These are phyloP conservation scores for Termitomyces sp. DNA, from an alignment of 768 basidiomycete species.

Conservation along the genomic window DNA sequence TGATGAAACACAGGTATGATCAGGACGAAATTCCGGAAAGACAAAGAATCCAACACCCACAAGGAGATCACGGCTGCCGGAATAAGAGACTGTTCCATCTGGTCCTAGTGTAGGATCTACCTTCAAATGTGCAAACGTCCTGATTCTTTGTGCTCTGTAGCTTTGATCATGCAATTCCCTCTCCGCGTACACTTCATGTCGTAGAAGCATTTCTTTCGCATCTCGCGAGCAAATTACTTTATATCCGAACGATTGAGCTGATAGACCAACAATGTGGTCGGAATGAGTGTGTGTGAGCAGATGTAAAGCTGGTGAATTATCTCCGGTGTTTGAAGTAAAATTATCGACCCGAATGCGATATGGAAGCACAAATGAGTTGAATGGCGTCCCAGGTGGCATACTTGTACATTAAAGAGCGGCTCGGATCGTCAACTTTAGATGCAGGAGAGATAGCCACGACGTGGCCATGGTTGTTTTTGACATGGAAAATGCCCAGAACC, in stretches of 20 bases:
- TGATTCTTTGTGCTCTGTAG: constrained; percentile 42
- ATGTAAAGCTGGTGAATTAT: constrained; percentile 47
- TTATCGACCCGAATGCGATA: constrained; percentile 86
- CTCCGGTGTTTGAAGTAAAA: constrained; percentile 46
- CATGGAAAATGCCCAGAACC: background rate
- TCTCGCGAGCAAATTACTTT: constrained; percentile 75
- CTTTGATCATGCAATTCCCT: constrained; percentile 52
- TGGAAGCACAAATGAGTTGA: constrained; percentile 68
- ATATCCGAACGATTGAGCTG: constrained; percentile 68
- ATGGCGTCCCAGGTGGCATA: constrained; percentile 79
- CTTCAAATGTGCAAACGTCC: constrained; percentile 67
- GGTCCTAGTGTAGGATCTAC: constrained; percentile 41
- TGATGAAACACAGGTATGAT: constrained; percentile 19
- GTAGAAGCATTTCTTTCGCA: constrained; percentile 82
- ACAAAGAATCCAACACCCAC: constrained; percentile 30
- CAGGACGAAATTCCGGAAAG: background rate
- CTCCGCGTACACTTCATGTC: constrained; percentile 67
- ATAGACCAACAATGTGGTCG: constrained; percentile 79
- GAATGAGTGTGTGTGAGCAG: constrained; percentile 90
- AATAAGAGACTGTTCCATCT: constrained; percentile 44
- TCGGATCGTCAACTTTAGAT: background rate
- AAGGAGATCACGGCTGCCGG: constrained; percentile 62
- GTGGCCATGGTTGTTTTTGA: constrained; percentile 1
- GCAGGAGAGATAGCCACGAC: background rate
- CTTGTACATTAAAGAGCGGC: background rate